Evolutionary conservation across 768 basidiomycete species (phyloP), one percentile per base, ranked within the genome.

Genomic region (Boletus pseudopeckii): DNA sequence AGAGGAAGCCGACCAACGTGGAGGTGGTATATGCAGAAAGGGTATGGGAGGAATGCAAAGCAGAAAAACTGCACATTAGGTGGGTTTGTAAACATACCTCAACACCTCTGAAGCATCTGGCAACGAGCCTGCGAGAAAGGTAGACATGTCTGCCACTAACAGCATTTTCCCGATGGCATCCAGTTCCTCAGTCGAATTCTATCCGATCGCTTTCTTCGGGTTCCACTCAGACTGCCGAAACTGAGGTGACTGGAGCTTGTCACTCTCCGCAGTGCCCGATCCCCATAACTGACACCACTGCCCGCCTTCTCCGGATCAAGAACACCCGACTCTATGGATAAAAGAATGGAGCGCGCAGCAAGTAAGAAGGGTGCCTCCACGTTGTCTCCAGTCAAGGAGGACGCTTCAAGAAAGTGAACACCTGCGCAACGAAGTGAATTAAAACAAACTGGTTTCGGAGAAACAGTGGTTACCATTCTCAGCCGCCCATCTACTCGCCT

Each of bases 271-370:
- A 98, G 77, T 22, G 93, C 90, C 54, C 97, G 81, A 70, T 98
- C 97, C 9, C 97, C 97, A 66, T 97, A 99, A 64, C 90, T 92
- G 42, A 99, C 93, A 20, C 97, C 97, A 56, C 91, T 94, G 1
- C 93, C 96, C 15, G 91, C 83, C 66, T 90, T 89, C 73, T 98
- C 95, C 39, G 96, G 96, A 71, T 98, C 92, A 37, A 98, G 79
- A 15, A 78, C 77, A 26, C 93, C 94, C 15, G 91, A 88, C 72
- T 98, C 95, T 62, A 98, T 93, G 20, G 91, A 83, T 22, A 94
- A 78, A 50, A 98, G 77, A 59, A 97, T 93, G 8, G 90, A 87
- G 50, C 93, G 84, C 28, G 93, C 90, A 20, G 90, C 86, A 41
- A 90, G 76, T 45, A 91, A 73, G 72, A 99, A 99, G 0, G 97